Percentiles rank a stretch among this genome's conserved stretches.
phyloP scores from a whole-genome alignment of 306 rosid genomes.

The Vachellia pachyceras region DNA sequence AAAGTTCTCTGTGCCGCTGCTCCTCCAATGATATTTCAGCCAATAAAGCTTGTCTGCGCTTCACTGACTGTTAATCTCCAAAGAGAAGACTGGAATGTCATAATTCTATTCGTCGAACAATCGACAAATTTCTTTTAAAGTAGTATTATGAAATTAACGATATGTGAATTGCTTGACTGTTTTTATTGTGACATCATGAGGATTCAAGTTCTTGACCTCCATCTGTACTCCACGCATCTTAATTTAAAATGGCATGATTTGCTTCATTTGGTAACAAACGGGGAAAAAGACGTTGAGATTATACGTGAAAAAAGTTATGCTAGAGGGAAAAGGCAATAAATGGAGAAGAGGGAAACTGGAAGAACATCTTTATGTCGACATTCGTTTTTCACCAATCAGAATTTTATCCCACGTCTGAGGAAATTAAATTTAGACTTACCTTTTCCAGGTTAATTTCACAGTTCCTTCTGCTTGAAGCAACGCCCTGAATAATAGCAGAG shows the following conservation, averaged over 20 bases:
- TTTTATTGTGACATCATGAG: not conserved
- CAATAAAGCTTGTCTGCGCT: slow-evolving; percentile 74
- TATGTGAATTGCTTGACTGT: not conserved
- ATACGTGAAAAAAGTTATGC: not conserved
- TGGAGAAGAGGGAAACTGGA: not conserved
- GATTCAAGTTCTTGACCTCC: not conserved
- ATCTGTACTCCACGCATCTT: not conserved
- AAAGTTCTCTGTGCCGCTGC: slow-evolving; percentile 76
- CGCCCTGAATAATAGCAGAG: slow-evolving; percentile 55
- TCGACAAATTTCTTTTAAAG: not conserved
- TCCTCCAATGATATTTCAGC: slow-evolving; percentile 74
- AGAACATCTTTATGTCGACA: not conserved
- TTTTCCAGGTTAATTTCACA: slow-evolving; percentile 73
- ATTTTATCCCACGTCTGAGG: not conserved
- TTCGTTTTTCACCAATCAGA: not conserved
- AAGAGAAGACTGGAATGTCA: not conserved
- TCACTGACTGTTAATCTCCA: slow-evolving; percentile 67
- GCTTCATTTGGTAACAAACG: not conserved
- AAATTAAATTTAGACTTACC: slow-evolving; percentile 45
- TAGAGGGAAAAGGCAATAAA: not conserved
- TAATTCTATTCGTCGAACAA: not conserved
- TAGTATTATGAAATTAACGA: not conserved
- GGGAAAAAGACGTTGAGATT: not conserved
- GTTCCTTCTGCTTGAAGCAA: slow-evolving; percentile 66
- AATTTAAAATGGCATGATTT: not conserved